Percentiles rank a stretch among this genome's conserved stretches.
Evolutionary conservation across 768 basidiomycete genomes (phyloP).

Genomic region (Suillus fuscotomentosus): DNA sequence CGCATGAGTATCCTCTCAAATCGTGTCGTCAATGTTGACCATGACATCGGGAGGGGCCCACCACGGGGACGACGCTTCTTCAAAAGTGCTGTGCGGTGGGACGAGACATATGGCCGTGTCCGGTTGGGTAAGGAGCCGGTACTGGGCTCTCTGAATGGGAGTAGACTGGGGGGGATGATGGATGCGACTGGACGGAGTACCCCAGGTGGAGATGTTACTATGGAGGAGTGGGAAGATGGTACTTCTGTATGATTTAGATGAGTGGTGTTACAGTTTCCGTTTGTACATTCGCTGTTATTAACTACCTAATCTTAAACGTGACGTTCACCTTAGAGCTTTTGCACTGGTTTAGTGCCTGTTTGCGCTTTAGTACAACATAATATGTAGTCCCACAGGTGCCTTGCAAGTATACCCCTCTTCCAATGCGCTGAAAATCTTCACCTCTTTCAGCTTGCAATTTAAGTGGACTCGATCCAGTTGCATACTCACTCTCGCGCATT

Average conservation of each 20-base stretch:
- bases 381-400: neutral
- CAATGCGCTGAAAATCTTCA: neutral
- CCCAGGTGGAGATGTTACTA: conserved; percentile 12
- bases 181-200: conserved; percentile 22
- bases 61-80: conserved; percentile 55
- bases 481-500: neutral
- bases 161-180: conserved; percentile 21
- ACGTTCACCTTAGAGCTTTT: neutral
- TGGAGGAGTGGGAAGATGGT: conserved; percentile 33
- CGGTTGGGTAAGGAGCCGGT: conserved; percentile 20
- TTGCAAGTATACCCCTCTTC: neutral
- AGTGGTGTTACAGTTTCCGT: neutral
- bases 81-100: conserved; percentile 43
- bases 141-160: conserved; percentile 19
- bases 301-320: neutral
- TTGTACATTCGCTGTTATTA: neutral
- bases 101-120: conserved; percentile 25
- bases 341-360: neutral
- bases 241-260: conserved; percentile 19
- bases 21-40: conserved; percentile 51
- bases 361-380: neutral
- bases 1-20: conserved; percentile 72
- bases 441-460: neutral
- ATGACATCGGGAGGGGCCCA: conserved; percentile 27
- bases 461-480: neutral